Conservation (phyloP, 345 rosid species). For the Hibiscus tridactylites region DNA sequence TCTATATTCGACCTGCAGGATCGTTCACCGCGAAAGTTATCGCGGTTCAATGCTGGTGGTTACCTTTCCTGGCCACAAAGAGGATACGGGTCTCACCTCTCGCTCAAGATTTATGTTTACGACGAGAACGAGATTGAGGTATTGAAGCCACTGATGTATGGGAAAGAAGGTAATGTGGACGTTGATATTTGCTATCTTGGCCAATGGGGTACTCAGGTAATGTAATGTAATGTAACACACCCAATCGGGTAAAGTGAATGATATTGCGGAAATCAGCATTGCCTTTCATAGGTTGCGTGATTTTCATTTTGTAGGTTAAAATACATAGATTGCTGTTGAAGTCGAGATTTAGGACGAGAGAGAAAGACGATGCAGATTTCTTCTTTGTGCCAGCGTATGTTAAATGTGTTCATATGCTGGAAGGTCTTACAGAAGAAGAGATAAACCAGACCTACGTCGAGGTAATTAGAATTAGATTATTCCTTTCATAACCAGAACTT, state of each 20-base stretch:
- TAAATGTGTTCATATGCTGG: constrained; percentile 41
- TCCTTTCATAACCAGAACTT: background rate
- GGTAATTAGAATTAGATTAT: constrained; percentile 14
- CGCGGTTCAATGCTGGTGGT: constrained; percentile 9
- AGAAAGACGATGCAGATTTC: constrained; percentile 38
- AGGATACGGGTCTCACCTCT: constrained; percentile 23
- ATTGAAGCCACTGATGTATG: constrained; percentile 29
- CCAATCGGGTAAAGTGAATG: background rate
- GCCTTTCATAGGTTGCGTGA: background rate
- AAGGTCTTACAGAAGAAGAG: constrained; percentile 36
- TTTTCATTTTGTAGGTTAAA: constrained; percentile 24
- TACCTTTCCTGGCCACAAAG: constrained; percentile 21
- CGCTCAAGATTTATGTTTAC: constrained; percentile 38
- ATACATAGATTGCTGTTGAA: constrained; percentile 27
- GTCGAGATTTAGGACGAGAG: constrained; percentile 31
- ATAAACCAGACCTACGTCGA: constrained; percentile 33
- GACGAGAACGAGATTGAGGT: constrained; percentile 33
- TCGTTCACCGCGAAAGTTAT: constrained; percentile 10
- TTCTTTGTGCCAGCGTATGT: constrained; percentile 45
- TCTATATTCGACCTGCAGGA: background rate
- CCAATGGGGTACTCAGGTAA: constrained; percentile 36
- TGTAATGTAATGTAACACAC: background rate
- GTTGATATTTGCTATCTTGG: constrained; percentile 26
- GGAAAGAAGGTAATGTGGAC: constrained; percentile 23
- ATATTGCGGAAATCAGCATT: background rate